Conservation (phyloP, 768 basidiomycete species). For the Xanthoconium purpureum region DNA sequence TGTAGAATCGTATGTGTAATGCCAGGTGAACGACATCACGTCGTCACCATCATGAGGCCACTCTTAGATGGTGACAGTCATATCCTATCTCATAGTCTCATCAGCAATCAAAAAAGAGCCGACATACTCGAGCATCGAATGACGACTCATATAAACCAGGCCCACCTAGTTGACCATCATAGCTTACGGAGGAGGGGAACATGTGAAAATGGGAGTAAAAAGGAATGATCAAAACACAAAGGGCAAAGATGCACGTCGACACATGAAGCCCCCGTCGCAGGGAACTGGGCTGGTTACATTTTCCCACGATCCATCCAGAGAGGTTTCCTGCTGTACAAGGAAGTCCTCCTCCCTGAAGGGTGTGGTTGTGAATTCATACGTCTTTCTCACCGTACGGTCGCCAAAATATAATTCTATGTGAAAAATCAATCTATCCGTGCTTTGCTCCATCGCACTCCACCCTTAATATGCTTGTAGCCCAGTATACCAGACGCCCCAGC, state of each 20-base stretch:
- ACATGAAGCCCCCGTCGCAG: not conserved
- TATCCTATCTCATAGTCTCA: conserved; percentile 24
- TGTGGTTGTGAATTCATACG: too few species aligned
- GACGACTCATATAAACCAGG: conserved; percentile 42
- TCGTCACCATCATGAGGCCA: not conserved
- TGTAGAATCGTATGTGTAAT: not conserved
- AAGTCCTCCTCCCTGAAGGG: too few species aligned
- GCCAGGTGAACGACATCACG: not conserved
- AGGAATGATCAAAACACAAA: too few species aligned
- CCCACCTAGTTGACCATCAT: conserved; percentile 25
- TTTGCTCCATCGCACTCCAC: too few species aligned
- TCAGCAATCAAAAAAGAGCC: not conserved
- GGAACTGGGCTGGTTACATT: not conserved
- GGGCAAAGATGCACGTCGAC: not conserved
- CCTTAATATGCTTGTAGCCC: too few species aligned
- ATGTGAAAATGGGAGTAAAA: too few species aligned
- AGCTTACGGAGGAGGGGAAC: not conserved
- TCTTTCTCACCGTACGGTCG: too few species aligned
- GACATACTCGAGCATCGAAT: conserved; percentile 39
- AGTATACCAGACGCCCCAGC: too few species aligned
- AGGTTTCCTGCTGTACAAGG: too few species aligned
- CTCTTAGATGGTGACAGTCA: conserved; percentile 41
- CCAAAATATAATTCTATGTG: too few species aligned
- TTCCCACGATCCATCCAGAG: too few species aligned
- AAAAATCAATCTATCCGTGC: too few species aligned